These are phyloP conservation scores for Metarhizium robertsii DNA, from an alignment of 2,329 filamentous ascomycete species.

Conservation along the genomic window DNA sequence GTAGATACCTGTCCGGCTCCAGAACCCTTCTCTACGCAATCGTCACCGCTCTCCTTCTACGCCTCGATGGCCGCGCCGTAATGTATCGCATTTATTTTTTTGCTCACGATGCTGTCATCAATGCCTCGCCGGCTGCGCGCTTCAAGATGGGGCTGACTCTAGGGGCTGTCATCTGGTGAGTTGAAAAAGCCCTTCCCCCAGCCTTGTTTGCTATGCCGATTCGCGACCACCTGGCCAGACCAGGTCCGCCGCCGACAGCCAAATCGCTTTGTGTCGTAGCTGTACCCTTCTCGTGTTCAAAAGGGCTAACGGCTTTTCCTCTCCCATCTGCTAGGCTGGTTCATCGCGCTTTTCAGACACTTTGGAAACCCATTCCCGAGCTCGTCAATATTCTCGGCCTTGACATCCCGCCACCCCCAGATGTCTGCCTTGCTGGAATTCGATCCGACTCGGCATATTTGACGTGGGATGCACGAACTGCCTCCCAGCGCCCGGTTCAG, in stretches of 20 bases:
- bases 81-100: slow-evolving; percentile 19
- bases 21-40: slow-evolving; percentile 22
- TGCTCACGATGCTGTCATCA: slow-evolving; percentile 27
- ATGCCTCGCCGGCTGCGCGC: slow-evolving; percentile 37
- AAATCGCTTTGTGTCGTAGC: not conserved
- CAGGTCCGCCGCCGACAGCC: not conserved
- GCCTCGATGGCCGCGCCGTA: slow-evolving; percentile 22
- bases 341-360: slow-evolving; percentile 76
- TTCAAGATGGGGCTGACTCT: slow-evolving; percentile 47
- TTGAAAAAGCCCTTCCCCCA: slow-evolving; percentile 7
- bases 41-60: slow-evolving; percentile 22
- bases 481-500: slow-evolving; percentile 55
- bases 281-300: not conserved
- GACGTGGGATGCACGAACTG: slow-evolving; percentile 71
- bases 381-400: slow-evolving; percentile 86
- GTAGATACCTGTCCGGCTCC: slow-evolving; percentile 22
- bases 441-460: slow-evolving; percentile 79
- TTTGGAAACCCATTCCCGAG: slow-evolving; percentile 84
- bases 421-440: slow-evolving; percentile 85
- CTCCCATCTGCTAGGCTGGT: slow-evolving; percentile 52
- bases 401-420: slow-evolving; percentile 83
- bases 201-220: slow-evolving; percentile 1
- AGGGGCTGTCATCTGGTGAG: slow-evolving; percentile 44
- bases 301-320: slow-evolving; percentile 8
- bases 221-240: not conserved